phyloP scores from a whole-genome alignment of 1,284 basidiomycete genomes.

The Boletus holoroseus region DNA sequence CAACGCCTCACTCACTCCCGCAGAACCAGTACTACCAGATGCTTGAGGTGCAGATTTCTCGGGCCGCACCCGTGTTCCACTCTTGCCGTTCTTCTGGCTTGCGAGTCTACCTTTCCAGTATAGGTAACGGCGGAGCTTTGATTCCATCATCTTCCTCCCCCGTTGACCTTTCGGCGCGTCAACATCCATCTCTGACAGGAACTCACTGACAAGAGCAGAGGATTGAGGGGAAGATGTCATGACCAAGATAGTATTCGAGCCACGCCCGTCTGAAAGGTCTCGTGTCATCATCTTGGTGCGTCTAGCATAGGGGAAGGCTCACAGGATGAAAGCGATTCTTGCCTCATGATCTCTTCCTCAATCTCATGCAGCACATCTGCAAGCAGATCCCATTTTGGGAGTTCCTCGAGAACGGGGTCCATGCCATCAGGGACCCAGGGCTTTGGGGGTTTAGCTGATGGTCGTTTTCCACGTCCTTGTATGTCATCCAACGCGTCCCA shows the following conservation, averaged over 20 bases:
- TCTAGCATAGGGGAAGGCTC: slow-evolving; percentile 22
- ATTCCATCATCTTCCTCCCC: slow-evolving; percentile 75
- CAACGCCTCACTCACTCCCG: slow-evolving; percentile 58
- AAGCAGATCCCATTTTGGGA: slow-evolving; percentile 91
- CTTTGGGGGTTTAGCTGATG: slow-evolving; percentile 17
- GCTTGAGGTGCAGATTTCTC: slow-evolving; percentile 7
- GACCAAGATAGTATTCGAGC: slow-evolving; percentile 76
- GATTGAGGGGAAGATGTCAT: slow-evolving; percentile 85
- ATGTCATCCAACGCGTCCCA: slow-evolving; percentile 67
- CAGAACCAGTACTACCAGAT: slow-evolving; percentile 3
- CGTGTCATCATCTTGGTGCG: not conserved
- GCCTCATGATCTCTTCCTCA: slow-evolving; percentile 77
- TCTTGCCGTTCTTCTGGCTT: slow-evolving; percentile 17
- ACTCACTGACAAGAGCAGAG: slow-evolving; percentile 72
- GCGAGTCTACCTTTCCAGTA: slow-evolving; percentile 72
- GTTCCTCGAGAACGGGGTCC: slow-evolving; percentile 86
- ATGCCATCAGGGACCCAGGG: slow-evolving; percentile 75
- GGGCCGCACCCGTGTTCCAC: not conserved
- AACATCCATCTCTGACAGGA: slow-evolving; percentile 62
- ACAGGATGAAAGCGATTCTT: slow-evolving; percentile 42
- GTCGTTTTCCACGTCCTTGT: slow-evolving; percentile 37
- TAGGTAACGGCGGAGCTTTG: slow-evolving; percentile 66
- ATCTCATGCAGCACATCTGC: slow-evolving; percentile 87
- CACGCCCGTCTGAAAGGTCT: slow-evolving; percentile 40
- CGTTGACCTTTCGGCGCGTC: slow-evolving; percentile 50